Evolutionary conservation across 75 land plant genomes (phyloP), one percentile per base, ranked within the genome.

Genomic region (Isoetes taiwanensis): DNA sequence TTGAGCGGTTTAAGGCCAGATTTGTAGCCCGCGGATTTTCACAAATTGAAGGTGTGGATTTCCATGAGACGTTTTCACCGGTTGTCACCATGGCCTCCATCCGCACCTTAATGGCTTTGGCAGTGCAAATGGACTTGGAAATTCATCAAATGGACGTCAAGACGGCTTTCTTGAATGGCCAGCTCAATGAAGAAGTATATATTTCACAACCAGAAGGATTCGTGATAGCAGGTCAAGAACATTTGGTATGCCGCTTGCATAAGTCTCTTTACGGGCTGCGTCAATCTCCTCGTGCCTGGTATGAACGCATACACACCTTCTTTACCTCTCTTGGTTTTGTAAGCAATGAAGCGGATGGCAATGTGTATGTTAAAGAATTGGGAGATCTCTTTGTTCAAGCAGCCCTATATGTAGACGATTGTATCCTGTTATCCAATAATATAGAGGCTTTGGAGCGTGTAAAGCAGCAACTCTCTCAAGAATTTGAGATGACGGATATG

Each of bases 61-160:
- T 19, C 50, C 16, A 6, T 23, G 16, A 46, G 25, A 46, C 50
- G 25, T 46, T 19, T n/a, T 19, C 25, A 19, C 50, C 4, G 25
- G 50, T 46, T 16, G 50, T 46, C 16, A 46, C 16, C 16, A 19
- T 46, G 21, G 25, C 50, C 23, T 19, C 50, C 50, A 46, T 46
- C 23, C 23, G 50, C 23, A 19, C 23, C 25, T 23, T 46, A 19
- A 19, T 46, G 25, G 25, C 50, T 23, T n/a, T 46, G 16, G 50
- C 50, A 19, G 25, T 16, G 25, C 25, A 46, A 23, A 6, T 46
- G 16, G 50, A 46, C n/a, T 46, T 46, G 50, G 50, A 46, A 23
- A 19, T 46, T 46, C 50, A 46, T 46, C 50, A 46, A 46, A 19
- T 46, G 16, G 50, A 46, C n/a, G 19, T 46, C 25, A 46, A 23